A percentile compares a stretch with the other conserved stretches of the same genome.
Conservation (phyloP, 1,284 basidiomycete genomes). For the Leccinum fallax region DNA sequence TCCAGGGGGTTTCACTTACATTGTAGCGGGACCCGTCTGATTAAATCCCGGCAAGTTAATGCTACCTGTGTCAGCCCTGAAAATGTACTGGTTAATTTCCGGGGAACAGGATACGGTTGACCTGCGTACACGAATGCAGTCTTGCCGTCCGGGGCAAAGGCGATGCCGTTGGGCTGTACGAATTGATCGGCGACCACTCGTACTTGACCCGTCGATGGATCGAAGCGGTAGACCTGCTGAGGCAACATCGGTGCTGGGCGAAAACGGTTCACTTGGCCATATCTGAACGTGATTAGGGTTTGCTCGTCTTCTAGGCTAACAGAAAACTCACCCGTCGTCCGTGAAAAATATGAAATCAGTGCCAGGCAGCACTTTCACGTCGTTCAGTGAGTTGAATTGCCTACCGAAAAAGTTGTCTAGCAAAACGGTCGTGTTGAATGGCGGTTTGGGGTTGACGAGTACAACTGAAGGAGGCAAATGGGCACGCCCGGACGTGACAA, state of each 20-base stretch:
- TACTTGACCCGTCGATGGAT: slow-evolving; percentile 62
- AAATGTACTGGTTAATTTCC: background rate
- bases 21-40: slow-evolving; percentile 65
- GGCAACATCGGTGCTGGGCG: slow-evolving; percentile 64
- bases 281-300: slow-evolving; percentile 41
- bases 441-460: slow-evolving; percentile 63
- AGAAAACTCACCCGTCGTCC: slow-evolving; percentile 65
- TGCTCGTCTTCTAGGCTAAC: too few species aligned
- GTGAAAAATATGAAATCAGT: slow-evolving; percentile 68
- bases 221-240: slow-evolving; percentile 74
- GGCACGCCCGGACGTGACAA: slow-evolving; percentile 71
- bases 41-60: slow-evolving; percentile 53
- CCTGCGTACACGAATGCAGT: slow-evolving; percentile 64
- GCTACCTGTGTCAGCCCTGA: slow-evolving; percentile 58
- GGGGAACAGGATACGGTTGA: slow-evolving; percentile 5
- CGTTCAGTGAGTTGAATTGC: slow-evolving; percentile 83
- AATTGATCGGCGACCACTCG: slow-evolving; percentile 74
- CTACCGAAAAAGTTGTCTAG: slow-evolving; percentile 75
- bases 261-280: slow-evolving; percentile 67
- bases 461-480: slow-evolving; percentile 62
- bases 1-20: slow-evolving; percentile 45
- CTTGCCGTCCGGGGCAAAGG: slow-evolving; percentile 66
- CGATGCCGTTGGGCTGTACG: slow-evolving; percentile 64
- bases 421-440: slow-evolving; percentile 63
- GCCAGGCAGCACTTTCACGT: slow-evolving; percentile 72